These are phyloP conservation scores for Thuidium tamariscinum DNA, from an alignment of 225 moss, liverwort and hornwort species.

Conservation along the genomic window DNA sequence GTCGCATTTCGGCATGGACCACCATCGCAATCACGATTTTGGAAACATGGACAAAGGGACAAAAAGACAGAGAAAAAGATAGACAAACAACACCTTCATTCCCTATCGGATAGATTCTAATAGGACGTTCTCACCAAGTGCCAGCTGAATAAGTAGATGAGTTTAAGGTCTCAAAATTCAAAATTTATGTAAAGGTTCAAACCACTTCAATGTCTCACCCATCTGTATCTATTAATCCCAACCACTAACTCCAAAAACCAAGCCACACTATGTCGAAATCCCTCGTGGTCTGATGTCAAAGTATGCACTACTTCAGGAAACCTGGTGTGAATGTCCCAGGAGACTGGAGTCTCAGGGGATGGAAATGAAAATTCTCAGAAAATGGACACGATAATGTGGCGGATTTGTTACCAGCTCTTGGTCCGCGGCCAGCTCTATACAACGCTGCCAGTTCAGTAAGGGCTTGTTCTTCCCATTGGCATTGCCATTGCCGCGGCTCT, in stretches of 20 bases:
- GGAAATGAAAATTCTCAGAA: not conserved
- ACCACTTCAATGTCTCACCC: not conserved
- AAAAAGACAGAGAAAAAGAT: not conserved
- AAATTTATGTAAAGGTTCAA: not conserved
- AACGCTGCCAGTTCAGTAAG: slow-evolving; percentile 33
- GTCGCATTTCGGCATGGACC: not conserved
- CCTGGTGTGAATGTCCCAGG: not conserved
- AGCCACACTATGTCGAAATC: not conserved
- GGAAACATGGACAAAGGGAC: not conserved
- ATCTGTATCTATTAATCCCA: not conserved
- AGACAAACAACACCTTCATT: not conserved
- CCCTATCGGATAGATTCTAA: not conserved
- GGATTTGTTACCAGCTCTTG: slow-evolving; percentile 26
- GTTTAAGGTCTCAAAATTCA: not conserved
- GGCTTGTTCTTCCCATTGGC: not conserved
- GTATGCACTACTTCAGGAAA: not conserved
- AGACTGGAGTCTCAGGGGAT: not conserved
- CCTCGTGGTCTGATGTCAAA: not conserved
- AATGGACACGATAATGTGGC: not conserved
- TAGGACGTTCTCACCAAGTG: not conserved
- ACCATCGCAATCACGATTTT: not conserved
- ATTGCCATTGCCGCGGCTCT: not conserved
- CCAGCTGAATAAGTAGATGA: not conserved
- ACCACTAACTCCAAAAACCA: not conserved
- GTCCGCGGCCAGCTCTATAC: slow-evolving; percentile 21